Evolutionary conservation across 345 rosid genomes (phyloP).

Genomic region (Aethionema arabicum): DNA sequence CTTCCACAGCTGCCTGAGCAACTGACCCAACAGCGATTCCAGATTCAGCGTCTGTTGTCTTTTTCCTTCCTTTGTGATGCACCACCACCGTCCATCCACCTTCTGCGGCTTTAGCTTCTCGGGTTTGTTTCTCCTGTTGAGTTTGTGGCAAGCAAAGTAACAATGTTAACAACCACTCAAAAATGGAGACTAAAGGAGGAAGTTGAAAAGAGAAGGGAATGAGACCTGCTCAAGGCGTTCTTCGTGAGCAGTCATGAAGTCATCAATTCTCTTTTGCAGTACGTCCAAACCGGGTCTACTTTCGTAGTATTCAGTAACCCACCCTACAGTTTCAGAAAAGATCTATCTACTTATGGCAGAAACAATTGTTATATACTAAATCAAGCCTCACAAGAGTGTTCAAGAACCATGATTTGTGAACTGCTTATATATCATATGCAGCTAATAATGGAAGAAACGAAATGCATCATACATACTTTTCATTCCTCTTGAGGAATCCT

Average conservation of each 20-base stretch:
- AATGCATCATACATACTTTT: slow-evolving; percentile 49
- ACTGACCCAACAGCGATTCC: slow-evolving; percentile 84
- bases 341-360: slow-evolving; percentile 8
- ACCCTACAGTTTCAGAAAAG: slow-evolving; percentile 49
- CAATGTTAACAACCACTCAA: not conserved
- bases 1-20: slow-evolving; percentile 64
- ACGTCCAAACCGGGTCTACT: slow-evolving; percentile 72
- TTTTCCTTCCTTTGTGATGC: slow-evolving; percentile 96
- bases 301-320: slow-evolving; percentile 70
- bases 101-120: slow-evolving; percentile 81
- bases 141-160: not conserved
- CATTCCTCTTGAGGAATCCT: slow-evolving; percentile 68
- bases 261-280: slow-evolving; percentile 79
- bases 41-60: slow-evolving; percentile 69
- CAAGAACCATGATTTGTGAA: not conserved
- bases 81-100: slow-evolving; percentile 97
- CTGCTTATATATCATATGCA: slow-evolving; percentile 1
- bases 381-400: not conserved
- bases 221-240: slow-evolving; percentile 73
- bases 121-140: slow-evolving; percentile 67
- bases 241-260: slow-evolving; percentile 70
- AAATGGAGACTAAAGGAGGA: not conserved
- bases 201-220: not conserved
- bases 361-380: not conserved
- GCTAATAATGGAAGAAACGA: slow-evolving; percentile 10